A percentile compares a stretch with the other conserved stretches of the same genome.
Conservation (phyloP, 2,329 filamentous ascomycete species). For the Fragosphaeria purpurea region DNA sequence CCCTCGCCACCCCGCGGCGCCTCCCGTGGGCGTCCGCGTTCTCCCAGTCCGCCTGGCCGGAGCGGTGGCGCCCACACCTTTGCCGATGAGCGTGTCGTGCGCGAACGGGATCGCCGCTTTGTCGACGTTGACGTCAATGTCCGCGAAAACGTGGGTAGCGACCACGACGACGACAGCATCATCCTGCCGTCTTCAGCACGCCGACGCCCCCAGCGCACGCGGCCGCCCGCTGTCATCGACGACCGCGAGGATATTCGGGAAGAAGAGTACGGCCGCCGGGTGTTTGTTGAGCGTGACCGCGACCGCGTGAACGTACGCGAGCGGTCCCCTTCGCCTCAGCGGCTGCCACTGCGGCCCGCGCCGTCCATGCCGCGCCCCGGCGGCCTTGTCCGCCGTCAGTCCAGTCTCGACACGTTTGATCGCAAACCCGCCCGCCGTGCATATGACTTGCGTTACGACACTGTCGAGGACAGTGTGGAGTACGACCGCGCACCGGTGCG, state of each 20-base stretch:
- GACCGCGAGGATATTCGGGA: conserved; percentile 22
- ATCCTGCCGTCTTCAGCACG: conserved; percentile 12
- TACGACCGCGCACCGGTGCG: conserved; percentile 28
- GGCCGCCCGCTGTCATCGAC: conserved; percentile 11
- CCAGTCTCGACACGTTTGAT: conserved; percentile 84
- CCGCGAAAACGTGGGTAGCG: conserved; percentile 23
- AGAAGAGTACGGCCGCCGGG: conserved; percentile 46
- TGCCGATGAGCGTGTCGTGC: conserved; percentile 35
- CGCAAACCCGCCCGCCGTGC: conserved; percentile 43
- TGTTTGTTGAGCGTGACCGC: conserved; percentile 14
- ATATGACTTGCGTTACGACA: conserved; percentile 2
- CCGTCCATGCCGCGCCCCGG: conserved; percentile 50
- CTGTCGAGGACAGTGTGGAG: conserved; percentile 1
- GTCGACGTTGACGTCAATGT: conserved; percentile 36
- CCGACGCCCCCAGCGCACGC: conserved; percentile 15
- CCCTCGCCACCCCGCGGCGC: conserved; percentile 5
- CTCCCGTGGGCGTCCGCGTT: too few species aligned
- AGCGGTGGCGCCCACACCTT: conserved; percentile 30
- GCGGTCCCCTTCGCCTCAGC: conserved; percentile 32
- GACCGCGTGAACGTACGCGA: not conserved
- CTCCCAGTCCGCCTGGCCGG: conserved; percentile 15
- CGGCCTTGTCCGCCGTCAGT: conserved; percentile 66
- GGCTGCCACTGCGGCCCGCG: conserved; percentile 29
- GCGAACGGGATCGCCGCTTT: conserved; percentile 34
- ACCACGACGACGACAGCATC: conserved; percentile 32